A percentile compares a stretch with the other conserved stretches of the same genome.
phyloP scores from a whole-genome alignment of 148 eudicot genomes.

The Hydrangea macrophylla region DNA sequence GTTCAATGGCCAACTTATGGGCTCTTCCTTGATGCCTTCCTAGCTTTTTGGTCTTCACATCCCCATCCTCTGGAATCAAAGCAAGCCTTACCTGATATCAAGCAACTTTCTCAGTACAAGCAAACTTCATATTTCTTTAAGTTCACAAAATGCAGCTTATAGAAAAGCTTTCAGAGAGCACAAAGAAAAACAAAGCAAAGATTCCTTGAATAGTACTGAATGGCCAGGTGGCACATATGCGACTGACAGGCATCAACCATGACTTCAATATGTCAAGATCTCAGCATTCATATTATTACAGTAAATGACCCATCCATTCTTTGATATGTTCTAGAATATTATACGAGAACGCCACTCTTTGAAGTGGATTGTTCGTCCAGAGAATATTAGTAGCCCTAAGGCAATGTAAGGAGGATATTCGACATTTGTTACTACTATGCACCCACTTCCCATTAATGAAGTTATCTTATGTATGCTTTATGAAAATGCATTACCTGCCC shows the following conservation, averaged over 20 bases:
- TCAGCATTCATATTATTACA: neutral
- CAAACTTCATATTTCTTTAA: neutral
- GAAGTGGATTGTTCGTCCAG: neutral
- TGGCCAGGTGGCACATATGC: neutral
- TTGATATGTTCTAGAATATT: neutral
- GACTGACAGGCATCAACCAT: neutral
- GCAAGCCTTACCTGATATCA: conserved; percentile 71
- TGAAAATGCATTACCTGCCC: conserved; percentile 62
- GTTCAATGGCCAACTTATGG: conserved; percentile 89
- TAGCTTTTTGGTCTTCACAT: conserved; percentile 59
- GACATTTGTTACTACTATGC: neutral
- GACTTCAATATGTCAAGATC: neutral
- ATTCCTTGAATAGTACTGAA: neutral
- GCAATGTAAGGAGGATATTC: neutral
- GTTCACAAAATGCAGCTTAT: neutral
- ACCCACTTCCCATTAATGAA: neutral
- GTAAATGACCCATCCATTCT: neutral
- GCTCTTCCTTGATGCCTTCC: conserved; percentile 68
- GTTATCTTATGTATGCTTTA: neutral
- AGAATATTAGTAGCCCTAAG: neutral
- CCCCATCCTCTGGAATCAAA: conserved; percentile 57
- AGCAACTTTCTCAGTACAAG: neutral
- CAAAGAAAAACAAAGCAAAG: neutral
- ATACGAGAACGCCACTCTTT: neutral
- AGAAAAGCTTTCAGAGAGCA: neutral